Evolutionary conservation across 2,329 filamentous ascomycete genomes (phyloP).

Genomic region (Fusarium coicis): DNA sequence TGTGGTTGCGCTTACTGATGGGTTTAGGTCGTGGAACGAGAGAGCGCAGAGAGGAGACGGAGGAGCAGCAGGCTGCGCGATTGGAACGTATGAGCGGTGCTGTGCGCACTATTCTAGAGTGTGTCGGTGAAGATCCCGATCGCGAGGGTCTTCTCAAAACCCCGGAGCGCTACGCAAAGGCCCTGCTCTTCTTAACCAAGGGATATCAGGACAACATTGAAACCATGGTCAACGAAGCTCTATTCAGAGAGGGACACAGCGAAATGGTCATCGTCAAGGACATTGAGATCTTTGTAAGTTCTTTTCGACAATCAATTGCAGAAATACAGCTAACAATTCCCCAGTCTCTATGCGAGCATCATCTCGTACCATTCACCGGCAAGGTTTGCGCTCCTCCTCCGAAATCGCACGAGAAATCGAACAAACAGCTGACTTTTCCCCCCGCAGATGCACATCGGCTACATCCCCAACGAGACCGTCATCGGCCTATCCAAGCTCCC

Average conservation of each 20-base stretch:
- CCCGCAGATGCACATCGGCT: slow-evolving; percentile 94
- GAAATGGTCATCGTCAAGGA: slow-evolving; percentile 98
- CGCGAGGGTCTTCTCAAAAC: slow-evolving; percentile 73
- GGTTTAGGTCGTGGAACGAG: slow-evolving; percentile 71
- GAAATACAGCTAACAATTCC: not conserved
- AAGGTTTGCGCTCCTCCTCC: slow-evolving; percentile 68
- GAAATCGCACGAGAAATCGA: not conserved
- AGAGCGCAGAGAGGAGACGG: slow-evolving; percentile 66
- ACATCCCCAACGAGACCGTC: slow-evolving; percentile 91
- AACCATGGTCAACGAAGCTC: slow-evolving; percentile 91
- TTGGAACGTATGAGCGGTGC: slow-evolving; percentile 70
- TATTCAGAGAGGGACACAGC: slow-evolving; percentile 96
- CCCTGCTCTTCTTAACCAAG: slow-evolving; percentile 94
- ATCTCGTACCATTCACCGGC: slow-evolving; percentile 94
- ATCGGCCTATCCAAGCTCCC: slow-evolving; percentile 96
- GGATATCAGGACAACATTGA: slow-evolving; percentile 95
- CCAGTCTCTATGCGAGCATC: slow-evolving; percentile 92
- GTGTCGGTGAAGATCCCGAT: slow-evolving; percentile 74
- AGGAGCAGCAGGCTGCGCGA: slow-evolving; percentile 57
- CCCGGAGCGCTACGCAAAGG: slow-evolving; percentile 91
- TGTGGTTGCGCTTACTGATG: not conserved
- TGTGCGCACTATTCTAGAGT: slow-evolving; percentile 74
- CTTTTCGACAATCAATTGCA: not conserved
- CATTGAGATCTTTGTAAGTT: slow-evolving; percentile 77
- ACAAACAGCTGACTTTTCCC: slow-evolving; percentile 8